Conservation (phyloP, 2,329 filamentous ascomycete genomes). For the Cladosporium colombiae region DNA sequence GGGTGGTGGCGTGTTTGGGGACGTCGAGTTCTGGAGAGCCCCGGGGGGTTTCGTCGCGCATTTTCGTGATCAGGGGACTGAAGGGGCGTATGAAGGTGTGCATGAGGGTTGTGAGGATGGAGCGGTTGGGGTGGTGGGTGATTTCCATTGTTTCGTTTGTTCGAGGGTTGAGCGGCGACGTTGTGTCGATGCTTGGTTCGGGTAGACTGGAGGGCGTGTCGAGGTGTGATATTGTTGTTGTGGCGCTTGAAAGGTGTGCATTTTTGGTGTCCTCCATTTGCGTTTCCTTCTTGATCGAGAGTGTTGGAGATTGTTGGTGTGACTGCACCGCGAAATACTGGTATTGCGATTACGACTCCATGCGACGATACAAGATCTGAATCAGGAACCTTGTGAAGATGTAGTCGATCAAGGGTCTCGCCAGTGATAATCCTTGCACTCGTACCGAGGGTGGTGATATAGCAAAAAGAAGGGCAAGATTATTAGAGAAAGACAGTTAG, state of each 20-base stretch:
- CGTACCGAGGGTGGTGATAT: neutral
- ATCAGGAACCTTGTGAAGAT: neutral
- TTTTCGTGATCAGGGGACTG: constrained; percentile 38
- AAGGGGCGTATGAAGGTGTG: constrained; percentile 43
- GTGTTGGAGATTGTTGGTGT: neutral
- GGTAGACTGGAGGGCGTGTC: neutral
- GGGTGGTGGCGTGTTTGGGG: constrained; percentile 36
- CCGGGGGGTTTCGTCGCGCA: constrained; percentile 35
- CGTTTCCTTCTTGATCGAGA: neutral
- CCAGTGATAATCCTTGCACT: neutral
- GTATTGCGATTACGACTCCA: neutral
- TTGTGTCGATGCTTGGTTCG: neutral
- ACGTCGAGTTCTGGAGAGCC: constrained; percentile 45
- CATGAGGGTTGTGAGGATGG: constrained; percentile 38
- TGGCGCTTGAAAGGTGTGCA: neutral
- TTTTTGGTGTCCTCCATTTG: neutral
- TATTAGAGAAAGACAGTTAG: neutral
- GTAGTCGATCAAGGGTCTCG: neutral
- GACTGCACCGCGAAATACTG: neutral
- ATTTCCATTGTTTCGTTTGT: constrained; percentile 33
- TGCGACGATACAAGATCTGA: neutral
- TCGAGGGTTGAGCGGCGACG: neutral
- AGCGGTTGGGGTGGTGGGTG: constrained; percentile 42
- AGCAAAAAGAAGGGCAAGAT: neutral
- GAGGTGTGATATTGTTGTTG: neutral